Evolutionary conservation across 768 basidiomycete genomes (phyloP).

Genomic region (Lactarius deliciosus): DNA sequence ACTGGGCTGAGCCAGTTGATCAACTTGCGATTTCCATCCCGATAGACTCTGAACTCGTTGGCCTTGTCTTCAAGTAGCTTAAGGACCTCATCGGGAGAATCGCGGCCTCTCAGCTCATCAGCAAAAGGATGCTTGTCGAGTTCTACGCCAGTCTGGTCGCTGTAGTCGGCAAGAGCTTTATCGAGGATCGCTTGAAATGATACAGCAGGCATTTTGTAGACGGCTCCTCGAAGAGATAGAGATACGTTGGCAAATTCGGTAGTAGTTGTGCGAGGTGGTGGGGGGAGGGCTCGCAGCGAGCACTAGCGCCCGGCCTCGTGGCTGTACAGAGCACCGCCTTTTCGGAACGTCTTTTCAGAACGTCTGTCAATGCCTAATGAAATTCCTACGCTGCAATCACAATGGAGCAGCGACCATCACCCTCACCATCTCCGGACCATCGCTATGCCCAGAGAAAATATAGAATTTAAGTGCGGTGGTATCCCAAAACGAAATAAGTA

Average conservation of each 20-base stretch:
- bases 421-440: too few relatives aligned
- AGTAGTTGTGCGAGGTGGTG: neutral
- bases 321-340: too few relatives aligned
- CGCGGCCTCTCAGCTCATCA: neutral
- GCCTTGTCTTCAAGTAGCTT: neutral
- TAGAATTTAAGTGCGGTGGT: conserved; percentile 6
- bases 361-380: too few relatives aligned
- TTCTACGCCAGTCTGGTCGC: neutral
- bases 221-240: neutral
- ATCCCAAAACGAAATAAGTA: conserved; percentile 8
- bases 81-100: neutral
- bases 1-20: neutral
- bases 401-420: too few relatives aligned
- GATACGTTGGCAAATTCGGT: neutral
- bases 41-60: neutral
- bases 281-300: neutral
- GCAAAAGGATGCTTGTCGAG: conserved; percentile 5
- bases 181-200: conserved; percentile 4
- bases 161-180: conserved; percentile 1
- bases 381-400: too few relatives aligned
- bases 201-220: neutral
- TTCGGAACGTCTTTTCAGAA: too few relatives aligned
- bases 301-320: neutral
- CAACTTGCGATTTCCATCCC: neutral
- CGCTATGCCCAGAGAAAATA: neutral